These are phyloP conservation scores for Aspergillus persii DNA, from an alignment of 2,329 filamentous ascomycete genomes.

Conservation along the genomic window DNA sequence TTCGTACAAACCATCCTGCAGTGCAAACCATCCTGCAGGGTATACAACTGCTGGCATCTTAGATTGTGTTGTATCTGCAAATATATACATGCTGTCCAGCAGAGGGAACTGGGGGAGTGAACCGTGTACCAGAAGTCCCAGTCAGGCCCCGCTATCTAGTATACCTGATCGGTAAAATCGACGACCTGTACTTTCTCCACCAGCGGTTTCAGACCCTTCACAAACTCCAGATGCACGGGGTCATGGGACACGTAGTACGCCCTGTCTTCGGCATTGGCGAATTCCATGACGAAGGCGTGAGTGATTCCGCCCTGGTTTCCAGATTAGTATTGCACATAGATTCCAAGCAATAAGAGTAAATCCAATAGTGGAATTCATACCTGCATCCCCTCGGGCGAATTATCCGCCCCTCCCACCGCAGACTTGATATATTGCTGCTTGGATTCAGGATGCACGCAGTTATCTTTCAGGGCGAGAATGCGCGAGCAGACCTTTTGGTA, in stretches of 20 bases:
- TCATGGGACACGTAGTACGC: conserved; percentile 68
- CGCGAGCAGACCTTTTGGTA: conserved; percentile 55
- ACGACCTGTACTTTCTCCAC: conserved; percentile 37
- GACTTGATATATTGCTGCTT: conserved; percentile 61
- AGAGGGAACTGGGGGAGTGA: too few relatives aligned
- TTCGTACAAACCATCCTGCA: neutral
- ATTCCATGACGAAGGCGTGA: conserved; percentile 69
- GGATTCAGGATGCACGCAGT: conserved; percentile 59
- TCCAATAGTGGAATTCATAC: conserved; percentile 38
- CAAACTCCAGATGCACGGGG: conserved; percentile 61
- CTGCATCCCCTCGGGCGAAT: conserved; percentile 60
- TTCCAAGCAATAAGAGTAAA: neutral
- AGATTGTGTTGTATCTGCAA: too few relatives aligned
- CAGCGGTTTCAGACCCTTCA: conserved; percentile 39
- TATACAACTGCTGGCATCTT: neutral
- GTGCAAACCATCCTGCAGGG: neutral
- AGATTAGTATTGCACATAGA: neutral
- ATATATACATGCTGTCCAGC: neutral
- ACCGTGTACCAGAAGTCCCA: too few relatives aligned
- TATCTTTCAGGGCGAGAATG: conserved; percentile 58
- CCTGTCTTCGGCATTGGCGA: conserved; percentile 62
- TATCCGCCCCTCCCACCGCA: conserved; percentile 60
- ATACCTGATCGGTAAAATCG: conserved; percentile 31
- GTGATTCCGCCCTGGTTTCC: conserved; percentile 55
- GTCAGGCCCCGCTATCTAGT: conserved; percentile 9